These are phyloP conservation scores for Geranomyces variabilis DNA, from an alignment of 192 early-diverging fungal species.

Conservation along the genomic window DNA sequence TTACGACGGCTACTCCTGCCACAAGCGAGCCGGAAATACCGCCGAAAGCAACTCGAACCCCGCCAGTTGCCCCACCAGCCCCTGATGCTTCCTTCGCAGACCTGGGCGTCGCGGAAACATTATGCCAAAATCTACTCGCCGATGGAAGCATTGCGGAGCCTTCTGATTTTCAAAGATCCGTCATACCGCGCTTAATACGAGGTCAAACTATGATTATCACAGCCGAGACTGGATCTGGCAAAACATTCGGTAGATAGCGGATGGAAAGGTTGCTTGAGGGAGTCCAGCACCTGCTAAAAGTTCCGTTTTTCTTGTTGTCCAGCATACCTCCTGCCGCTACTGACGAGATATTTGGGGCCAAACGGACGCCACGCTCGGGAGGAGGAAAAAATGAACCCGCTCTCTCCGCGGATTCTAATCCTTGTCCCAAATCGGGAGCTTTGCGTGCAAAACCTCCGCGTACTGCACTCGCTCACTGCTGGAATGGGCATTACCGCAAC, in stretches of 20 bases:
- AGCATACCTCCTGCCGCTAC: conserved; percentile 15
- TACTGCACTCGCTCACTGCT: not conserved
- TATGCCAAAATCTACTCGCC: too few species aligned
- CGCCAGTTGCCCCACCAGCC: too few species aligned
- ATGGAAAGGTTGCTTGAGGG: too few species aligned
- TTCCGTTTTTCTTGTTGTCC: not conserved
- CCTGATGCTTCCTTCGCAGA: too few species aligned
- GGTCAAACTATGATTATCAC: not conserved
- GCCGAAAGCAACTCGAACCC: too few species aligned
- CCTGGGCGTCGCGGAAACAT: too few species aligned
- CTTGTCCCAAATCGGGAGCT: conserved; percentile 13
- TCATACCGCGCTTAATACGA: not conserved
- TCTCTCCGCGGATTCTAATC: conserved; percentile 9
- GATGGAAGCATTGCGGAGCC: too few species aligned
- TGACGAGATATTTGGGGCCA: not conserved
- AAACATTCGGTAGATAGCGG: conserved; percentile 9
- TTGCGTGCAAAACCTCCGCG: not conserved
- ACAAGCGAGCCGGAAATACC: too few species aligned
- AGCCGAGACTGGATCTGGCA: conserved; percentile 19
- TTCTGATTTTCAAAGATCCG: not conserved
- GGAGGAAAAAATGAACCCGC: not conserved
- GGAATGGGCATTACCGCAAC: conserved; percentile 2
- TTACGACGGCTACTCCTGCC: too few species aligned
- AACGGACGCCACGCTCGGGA: not conserved
- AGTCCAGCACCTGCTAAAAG: too few species aligned